These are phyloP conservation scores for Isatis lusitanica DNA, from an alignment of 441 rosid species.

Conservation along the genomic window DNA sequence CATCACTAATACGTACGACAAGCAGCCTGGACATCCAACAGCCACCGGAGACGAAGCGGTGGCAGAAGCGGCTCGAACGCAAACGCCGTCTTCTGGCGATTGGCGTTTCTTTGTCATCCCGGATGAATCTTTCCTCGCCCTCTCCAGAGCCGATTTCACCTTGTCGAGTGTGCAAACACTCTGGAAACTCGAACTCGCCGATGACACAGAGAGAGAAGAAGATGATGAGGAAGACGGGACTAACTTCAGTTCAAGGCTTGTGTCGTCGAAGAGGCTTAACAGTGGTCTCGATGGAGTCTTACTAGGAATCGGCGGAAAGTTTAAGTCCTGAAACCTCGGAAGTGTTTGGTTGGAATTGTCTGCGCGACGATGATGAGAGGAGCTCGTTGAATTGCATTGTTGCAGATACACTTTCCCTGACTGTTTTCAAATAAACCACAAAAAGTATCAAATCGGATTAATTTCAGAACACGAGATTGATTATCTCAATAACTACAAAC, in stretches of 20 bases:
- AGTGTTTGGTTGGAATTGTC: conserved; percentile 42
- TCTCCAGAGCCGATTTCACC: conserved; percentile 71
- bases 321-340: conserved; percentile 63
- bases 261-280: conserved; percentile 57
- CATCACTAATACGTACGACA: conserved; percentile 69
- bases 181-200: conserved; percentile 44
- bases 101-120: conserved; percentile 38
- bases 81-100: conserved; percentile 48
- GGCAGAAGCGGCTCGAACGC: conserved; percentile 35
- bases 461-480: background rate
- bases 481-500: background rate
- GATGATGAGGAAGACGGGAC: conserved; percentile 25
- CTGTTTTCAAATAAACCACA: conserved; percentile 43
- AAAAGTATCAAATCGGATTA: background rate
- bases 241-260: conserved; percentile 59
- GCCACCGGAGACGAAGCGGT: conserved; percentile 46
- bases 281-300: conserved; percentile 42
- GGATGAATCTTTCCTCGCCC: conserved; percentile 48
- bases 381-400: conserved; percentile 49
- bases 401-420: conserved; percentile 81
- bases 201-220: conserved; percentile 33
- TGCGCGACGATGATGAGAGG: conserved; percentile 17
- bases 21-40: conserved; percentile 75
- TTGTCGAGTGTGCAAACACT: conserved; percentile 87
- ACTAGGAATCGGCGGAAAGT: conserved; percentile 50